These are phyloP conservation scores for Wallacemonas rigidus DNA, from an alignment of 208 protist genomes.

Conservation along the genomic window DNA sequence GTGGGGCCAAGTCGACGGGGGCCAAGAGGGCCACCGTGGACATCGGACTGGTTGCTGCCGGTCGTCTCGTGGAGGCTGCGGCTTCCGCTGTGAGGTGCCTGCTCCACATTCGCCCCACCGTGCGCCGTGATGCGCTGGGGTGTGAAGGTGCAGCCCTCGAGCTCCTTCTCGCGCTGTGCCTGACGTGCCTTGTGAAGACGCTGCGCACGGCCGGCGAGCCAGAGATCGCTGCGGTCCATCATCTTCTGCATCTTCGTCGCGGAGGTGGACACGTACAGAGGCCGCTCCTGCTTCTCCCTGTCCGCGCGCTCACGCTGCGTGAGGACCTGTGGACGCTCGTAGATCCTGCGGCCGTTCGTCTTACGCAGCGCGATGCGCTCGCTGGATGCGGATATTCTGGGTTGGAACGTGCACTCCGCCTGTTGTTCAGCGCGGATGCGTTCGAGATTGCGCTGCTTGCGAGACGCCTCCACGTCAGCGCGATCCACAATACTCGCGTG, in stretches of 20 bases:
- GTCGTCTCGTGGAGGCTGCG: too few species aligned
- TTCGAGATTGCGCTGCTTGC: conserved; percentile 27
- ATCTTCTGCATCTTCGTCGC: conserved; percentile 24
- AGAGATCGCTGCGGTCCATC: conserved; percentile 44
- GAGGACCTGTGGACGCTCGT: conserved; percentile 28
- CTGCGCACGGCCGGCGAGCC: conserved; percentile 28
- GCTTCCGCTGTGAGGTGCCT: not conserved
- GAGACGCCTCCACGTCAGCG: conserved; percentile 27
- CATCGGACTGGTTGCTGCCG: not conserved
- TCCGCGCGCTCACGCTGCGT: conserved; percentile 15
- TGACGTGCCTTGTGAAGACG: conserved; percentile 6
- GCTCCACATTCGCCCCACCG: not conserved
- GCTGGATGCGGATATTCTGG: conserved; percentile 31
- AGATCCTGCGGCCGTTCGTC: conserved; percentile 37
- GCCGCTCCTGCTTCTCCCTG: conserved; percentile 18
- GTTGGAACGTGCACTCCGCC: conserved; percentile 39
- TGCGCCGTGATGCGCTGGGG: conserved; percentile 28
- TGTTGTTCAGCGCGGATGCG: conserved; percentile 24
- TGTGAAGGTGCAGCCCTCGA: conserved; percentile 46
- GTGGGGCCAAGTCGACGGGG: conserved; percentile 9
- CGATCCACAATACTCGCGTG: conserved; percentile 30
- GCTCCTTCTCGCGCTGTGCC: conserved; percentile 21
- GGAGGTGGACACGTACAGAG: conserved; percentile 9
- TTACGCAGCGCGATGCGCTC: conserved; percentile 33
- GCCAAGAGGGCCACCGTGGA: conserved; percentile 13